Conservation (phyloP, 371 early-diverging fungal species). For the Parasitella parasitica region DNA sequence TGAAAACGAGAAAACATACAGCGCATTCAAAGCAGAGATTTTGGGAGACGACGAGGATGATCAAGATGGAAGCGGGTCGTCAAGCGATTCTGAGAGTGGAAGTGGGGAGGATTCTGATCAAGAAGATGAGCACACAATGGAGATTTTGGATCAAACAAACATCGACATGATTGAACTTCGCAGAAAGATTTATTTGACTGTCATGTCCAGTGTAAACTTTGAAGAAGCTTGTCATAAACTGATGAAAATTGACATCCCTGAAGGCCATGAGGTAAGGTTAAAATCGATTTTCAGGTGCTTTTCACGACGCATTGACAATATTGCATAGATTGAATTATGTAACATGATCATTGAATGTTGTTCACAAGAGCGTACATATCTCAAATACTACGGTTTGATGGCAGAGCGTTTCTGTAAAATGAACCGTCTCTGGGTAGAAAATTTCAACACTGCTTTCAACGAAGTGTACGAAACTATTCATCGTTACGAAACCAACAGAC, state of each 20-base stretch:
- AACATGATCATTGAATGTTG: constrained; percentile 98
- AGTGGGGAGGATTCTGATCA: constrained; percentile 35
- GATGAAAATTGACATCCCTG: constrained; percentile 79
- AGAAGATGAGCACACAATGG: constrained; percentile 51
- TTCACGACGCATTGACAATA: background rate
- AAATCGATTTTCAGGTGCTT: background rate
- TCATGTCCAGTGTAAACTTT: constrained; percentile 94
- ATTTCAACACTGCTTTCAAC: constrained; percentile 75
- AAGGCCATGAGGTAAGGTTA: constrained; percentile 73
- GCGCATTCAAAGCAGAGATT: constrained; percentile 81
- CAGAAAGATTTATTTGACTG: constrained; percentile 91
- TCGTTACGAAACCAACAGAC: constrained; percentile 89
- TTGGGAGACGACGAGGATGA: constrained; percentile 82
- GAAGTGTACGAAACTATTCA: constrained; percentile 90
- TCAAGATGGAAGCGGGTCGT: constrained; percentile 56
- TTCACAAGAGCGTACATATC: constrained; percentile 93
- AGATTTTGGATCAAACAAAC: constrained; percentile 90
- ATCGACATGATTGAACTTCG: constrained; percentile 88
- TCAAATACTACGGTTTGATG: constrained; percentile 89
- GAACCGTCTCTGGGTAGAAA: constrained; percentile 76
- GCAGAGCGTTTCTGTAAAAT: constrained; percentile 94
- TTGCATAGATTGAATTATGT: constrained; percentile 74
- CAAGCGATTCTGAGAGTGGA: constrained; percentile 56
- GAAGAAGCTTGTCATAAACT: constrained; percentile 97
- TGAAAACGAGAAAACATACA: constrained; percentile 85